Conservation (phyloP, 495 filamentous ascomycete genomes). For the Clavariopsis aquatica region DNA sequence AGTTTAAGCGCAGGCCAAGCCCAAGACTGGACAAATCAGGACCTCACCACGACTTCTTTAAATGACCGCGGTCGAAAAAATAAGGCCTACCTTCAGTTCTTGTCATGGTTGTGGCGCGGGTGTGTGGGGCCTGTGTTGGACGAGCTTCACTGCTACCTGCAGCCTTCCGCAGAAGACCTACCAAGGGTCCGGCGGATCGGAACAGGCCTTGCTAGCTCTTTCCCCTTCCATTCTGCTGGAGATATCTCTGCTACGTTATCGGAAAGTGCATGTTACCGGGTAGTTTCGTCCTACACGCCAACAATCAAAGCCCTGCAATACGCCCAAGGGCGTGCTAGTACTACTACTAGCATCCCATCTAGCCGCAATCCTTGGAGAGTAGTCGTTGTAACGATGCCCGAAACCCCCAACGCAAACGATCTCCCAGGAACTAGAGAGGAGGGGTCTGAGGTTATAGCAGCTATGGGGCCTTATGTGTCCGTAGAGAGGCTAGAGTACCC, state of each 20-base stretch:
- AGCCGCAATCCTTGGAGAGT: not conserved
- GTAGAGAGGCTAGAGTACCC: conserved; percentile 12
- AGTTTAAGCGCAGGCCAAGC: conserved; percentile 4
- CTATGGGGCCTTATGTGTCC: not conserved
- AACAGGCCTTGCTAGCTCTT: conserved; percentile 21
- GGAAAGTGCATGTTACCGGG: conserved; percentile 15
- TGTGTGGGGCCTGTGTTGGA: conserved; percentile 19
- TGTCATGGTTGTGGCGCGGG: conserved; percentile 21
- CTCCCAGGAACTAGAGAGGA: not conserved
- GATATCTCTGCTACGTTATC: not conserved
- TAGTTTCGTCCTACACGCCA: conserved; percentile 32
- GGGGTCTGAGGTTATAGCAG: conserved; percentile 2
- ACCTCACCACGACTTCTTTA: not conserved
- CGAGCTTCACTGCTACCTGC: not conserved
- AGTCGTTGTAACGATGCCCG: not conserved
- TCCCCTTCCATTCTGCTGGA: conserved; percentile 35
- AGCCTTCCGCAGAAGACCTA: conserved; percentile 2
- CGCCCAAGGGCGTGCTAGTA: conserved; percentile 1
- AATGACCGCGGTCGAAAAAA: not conserved
- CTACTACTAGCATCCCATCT: conserved; percentile 1
- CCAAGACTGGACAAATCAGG: conserved; percentile 15
- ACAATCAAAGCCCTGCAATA: conserved; percentile 32
- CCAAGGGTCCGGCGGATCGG: conserved; percentile 31
- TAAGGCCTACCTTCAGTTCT: conserved; percentile 6
- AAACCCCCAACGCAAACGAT: not conserved